Evolutionary conservation across 208 protist genomes (phyloP).

Genomic region (Crithidia fasciculata): DNA sequence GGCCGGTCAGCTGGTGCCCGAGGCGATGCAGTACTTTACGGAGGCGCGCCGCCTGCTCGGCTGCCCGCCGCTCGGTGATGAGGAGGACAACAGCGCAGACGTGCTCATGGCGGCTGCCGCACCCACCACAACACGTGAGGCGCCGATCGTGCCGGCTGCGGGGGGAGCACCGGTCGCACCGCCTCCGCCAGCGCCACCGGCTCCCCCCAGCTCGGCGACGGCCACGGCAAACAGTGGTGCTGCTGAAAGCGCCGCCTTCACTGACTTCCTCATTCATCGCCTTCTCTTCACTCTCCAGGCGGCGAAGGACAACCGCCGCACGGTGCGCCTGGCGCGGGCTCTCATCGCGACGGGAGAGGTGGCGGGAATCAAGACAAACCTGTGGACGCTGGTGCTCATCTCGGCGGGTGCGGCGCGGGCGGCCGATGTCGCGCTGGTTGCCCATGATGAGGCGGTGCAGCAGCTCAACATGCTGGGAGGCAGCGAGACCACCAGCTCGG

Average conservation of each 20-base stretch:
- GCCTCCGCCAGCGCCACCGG: conserved; percentile 7
- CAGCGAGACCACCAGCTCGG: conserved; percentile 10
- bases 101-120: background rate
- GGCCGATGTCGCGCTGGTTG: conserved; percentile 61
- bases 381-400: conserved; percentile 79
- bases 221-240: background rate
- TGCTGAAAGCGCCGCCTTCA: conserved; percentile 1
- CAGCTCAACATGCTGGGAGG: conserved; percentile 17
- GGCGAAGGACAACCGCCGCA: conserved; percentile 52
- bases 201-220: background rate
- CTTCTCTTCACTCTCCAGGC: conserved; percentile 67
- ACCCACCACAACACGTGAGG: background rate
- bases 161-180: background rate
- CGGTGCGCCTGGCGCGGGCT: conserved; percentile 48
- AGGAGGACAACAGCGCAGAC: conserved; percentile 14
- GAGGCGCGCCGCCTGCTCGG: conserved; percentile 41
- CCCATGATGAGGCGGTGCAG: conserved; percentile 38
- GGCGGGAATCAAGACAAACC: conserved; percentile 37
- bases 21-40: conserved; percentile 56
- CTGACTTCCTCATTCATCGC: conserved; percentile 35
- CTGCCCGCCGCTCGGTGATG: conserved; percentile 16
- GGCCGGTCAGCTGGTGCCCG: conserved; percentile 51
- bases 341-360: conserved; percentile 40
- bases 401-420: conserved; percentile 61
- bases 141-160: background rate